Conservation (phyloP, 306 rosid species). For the Fragaria iinumae region DNA sequence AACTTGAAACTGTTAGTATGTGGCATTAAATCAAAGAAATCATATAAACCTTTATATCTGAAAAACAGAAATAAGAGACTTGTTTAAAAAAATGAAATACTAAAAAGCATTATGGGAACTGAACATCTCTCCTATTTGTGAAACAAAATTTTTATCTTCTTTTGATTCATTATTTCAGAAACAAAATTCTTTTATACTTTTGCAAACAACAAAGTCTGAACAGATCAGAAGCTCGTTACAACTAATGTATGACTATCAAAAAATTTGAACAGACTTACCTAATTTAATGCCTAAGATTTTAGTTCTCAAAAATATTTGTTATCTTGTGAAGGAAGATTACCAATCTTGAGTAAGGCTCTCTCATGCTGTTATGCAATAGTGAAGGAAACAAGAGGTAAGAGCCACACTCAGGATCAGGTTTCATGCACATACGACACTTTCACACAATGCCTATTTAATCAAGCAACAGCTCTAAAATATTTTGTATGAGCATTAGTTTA, state of each 20-base stretch:
- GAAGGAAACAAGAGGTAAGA: neutral
- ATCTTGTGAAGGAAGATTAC: neutral
- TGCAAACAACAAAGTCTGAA: neutral
- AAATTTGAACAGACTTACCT: neutral
- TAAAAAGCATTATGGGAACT: neutral
- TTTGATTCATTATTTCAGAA: neutral
- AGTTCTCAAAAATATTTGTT: neutral
- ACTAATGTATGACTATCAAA: neutral
- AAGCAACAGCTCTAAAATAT: neutral
- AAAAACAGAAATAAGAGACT: neutral
- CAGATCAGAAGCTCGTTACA: neutral
- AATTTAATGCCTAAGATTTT: neutral
- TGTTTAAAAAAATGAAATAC: neutral
- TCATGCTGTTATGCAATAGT: neutral
- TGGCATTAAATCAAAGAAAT: neutral
- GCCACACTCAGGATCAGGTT: neutral
- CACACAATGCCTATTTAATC: neutral
- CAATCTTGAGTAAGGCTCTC: neutral
- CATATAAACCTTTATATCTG: neutral
- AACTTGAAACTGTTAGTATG: conserved; percentile 10
- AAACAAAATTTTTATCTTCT: neutral
- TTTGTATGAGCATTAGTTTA: neutral
- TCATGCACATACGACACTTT: too few species aligned
- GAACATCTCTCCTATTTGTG: neutral
- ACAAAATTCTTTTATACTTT: neutral